Evolutionary conservation across 495 filamentous ascomycete genomes (phyloP).

Genomic region (Penicillium canescens): DNA sequence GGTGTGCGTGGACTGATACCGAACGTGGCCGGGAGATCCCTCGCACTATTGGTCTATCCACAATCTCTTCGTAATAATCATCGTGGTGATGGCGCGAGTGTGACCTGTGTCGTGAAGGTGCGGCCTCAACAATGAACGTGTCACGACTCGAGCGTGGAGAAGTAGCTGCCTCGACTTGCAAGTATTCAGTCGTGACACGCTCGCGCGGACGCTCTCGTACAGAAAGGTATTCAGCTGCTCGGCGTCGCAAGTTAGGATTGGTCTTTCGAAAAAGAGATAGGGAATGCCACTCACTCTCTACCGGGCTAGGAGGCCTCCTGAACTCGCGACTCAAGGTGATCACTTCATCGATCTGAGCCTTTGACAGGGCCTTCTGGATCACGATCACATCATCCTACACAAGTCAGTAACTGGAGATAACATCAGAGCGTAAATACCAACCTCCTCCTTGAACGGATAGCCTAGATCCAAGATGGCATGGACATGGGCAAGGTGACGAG

Average conservation of each 20-base stretch:
- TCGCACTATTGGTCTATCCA: constrained; percentile 17
- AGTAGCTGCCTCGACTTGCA: constrained; percentile 25
- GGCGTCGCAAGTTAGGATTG: neutral
- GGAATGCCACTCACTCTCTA: constrained; percentile 30
- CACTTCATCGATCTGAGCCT: constrained; percentile 86
- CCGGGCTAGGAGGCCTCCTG: constrained; percentile 23
- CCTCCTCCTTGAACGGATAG: constrained; percentile 86
- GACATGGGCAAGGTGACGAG: constrained; percentile 70
- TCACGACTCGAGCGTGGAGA: constrained; percentile 30
- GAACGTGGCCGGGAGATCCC: constrained; percentile 37
- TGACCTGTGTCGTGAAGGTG: constrained; percentile 29
- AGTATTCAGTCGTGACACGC: constrained; percentile 30
- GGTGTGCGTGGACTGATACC: constrained; percentile 38
- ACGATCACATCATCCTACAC: constrained; percentile 71
- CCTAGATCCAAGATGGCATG: constrained; percentile 78
- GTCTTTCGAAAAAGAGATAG: neutral
- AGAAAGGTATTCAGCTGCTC: constrained; percentile 32
- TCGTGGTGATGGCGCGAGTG: constrained; percentile 16
- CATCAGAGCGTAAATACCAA: constrained; percentile 30
- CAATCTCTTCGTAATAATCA: constrained; percentile 30
- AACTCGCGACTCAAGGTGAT: constrained; percentile 77
- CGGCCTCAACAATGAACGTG: constrained; percentile 32
- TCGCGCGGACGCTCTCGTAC: constrained; percentile 24
- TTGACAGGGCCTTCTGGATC: constrained; percentile 77
- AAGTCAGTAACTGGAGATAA: neutral